phyloP scores from a whole-genome alignment of 139 green algal genomes.

The Eudorina sp. region DNA sequence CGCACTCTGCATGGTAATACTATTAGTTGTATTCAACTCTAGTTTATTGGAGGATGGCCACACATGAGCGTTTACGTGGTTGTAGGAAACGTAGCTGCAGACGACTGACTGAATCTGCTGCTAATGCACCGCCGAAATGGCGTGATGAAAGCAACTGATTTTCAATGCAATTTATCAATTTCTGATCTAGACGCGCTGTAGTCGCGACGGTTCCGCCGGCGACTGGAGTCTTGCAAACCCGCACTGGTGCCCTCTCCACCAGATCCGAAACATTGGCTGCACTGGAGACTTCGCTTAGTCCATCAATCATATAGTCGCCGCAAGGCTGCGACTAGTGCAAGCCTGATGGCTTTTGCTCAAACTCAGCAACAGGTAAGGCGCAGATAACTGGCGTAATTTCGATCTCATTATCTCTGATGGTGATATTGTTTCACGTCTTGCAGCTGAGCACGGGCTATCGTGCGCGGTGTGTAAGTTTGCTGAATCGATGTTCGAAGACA shows the following conservation, averaged over 20 bases:
- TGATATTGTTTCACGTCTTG: neutral
- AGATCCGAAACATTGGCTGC: slow-evolving; percentile 3
- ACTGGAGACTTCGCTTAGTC: neutral
- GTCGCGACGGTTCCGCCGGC: neutral
- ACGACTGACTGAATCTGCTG: too few species aligned
- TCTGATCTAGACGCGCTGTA: neutral
- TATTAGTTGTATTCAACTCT: too few species aligned
- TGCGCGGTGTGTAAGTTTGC: neutral
- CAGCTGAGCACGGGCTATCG: neutral
- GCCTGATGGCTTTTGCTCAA: neutral
- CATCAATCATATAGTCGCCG: neutral
- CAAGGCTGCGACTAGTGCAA: neutral
- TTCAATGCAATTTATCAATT: too few species aligned
- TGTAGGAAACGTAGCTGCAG: too few species aligned
- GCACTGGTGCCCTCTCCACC: neutral
- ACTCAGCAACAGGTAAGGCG: slow-evolving; percentile 1
- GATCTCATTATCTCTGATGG: too few species aligned
- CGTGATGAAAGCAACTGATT: too few species aligned
- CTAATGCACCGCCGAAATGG: too few species aligned
- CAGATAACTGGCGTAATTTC: neutral
- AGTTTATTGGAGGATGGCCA: too few species aligned
- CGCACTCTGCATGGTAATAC: too few species aligned
- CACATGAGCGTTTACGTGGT: too few species aligned
- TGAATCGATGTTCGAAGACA: neutral
- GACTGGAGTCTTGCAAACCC: neutral